Base-by-base conservation (phyloP, 495 filamentous ascomycete genomes). In the Aspergillus coremiiformis region DNA sequence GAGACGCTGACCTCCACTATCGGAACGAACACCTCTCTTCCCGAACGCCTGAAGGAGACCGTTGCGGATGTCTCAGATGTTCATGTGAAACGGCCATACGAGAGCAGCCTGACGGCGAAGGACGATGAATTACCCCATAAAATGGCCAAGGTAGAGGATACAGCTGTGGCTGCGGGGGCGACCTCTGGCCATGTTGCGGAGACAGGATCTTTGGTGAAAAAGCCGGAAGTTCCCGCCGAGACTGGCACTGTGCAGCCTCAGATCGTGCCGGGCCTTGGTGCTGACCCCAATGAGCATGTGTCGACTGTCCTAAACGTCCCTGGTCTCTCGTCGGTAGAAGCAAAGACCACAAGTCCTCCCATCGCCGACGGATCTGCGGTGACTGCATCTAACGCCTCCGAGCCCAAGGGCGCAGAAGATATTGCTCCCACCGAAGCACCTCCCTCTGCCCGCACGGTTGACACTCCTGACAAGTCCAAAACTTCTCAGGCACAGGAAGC, bases 31-130 rank as follows among this genome's bases (percentile, higher is more conserved):
- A 55, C 57, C 23, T 55, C 56, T 14, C 56, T 71, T 10, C 58
- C 65, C 14, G 68, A 72, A 49, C 68, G 63, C 19, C 58, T 62
- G 29, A 70, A 70, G 53, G 59, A 55, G 22, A 54, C 51, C 11
- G 39, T 30, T 43, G 17, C 50, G 19, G 47, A 61, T 20, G 44
- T 20, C 15, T 22, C 49, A 15, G 61, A 61, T 15, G 41, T 45
- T 14, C 58, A 64, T 32, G 52, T 51, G 19, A 66, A 66, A 55
- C 57, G 64, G 6, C 56, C 64, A 5, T 55, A 62, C 32, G 64
- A 66, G 30, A 62, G 22, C 24, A 54, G 53, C 23, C n/a, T 54
- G 15, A 48, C 56, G 32, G 43, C 49, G 1, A 60, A 46, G 42
- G 49, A 64, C 30, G 61, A 66, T 20, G 56, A 61, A 39, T 58